phyloP scores from a whole-genome alignment of 805 yeast genomes.

The Ogataea allantospora region DNA sequence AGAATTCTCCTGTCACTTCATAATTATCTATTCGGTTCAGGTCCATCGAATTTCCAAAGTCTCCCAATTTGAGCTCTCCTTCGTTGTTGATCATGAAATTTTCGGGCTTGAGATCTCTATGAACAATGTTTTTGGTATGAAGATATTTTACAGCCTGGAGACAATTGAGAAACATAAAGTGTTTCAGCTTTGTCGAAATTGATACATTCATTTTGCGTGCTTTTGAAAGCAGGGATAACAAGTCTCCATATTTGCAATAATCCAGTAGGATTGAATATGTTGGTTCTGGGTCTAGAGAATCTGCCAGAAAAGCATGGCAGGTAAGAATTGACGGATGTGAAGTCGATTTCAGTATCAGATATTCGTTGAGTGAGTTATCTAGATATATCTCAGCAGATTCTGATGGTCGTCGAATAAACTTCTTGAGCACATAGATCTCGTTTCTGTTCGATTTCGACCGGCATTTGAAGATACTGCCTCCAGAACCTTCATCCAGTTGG shows the following conservation, averaged over 20 bases:
- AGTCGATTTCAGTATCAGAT: constrained; percentile 21
- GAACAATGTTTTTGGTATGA: constrained; percentile 44
- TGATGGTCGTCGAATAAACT: constrained; percentile 8
- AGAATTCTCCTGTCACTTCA: constrained; percentile 19
- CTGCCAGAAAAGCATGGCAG: constrained; percentile 17
- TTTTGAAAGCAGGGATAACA: constrained; percentile 41
- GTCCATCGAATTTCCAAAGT: constrained; percentile 51
- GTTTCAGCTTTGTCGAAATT: constrained; percentile 38
- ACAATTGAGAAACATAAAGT: constrained; percentile 50
- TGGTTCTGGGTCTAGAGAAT: constrained; percentile 1
- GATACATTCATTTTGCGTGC: constrained; percentile 37
- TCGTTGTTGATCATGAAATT: constrained; percentile 45
- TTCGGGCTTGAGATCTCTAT: constrained; percentile 56
- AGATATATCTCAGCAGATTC: constrained; percentile 10
- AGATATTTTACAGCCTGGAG: constrained; percentile 46
- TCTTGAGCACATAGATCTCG: constrained; percentile 16
- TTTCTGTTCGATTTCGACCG: constrained; percentile 7
- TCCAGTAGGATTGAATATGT: constrained; percentile 40
- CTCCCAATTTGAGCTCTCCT: constrained; percentile 47
- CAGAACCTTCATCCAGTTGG: constrained; percentile 31
- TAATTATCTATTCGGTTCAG: constrained; percentile 24
- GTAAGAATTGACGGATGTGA: constrained; percentile 9
- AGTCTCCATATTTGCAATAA: constrained; percentile 47
- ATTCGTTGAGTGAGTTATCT: constrained; percentile 30
- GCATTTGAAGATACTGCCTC: constrained; percentile 29